Base-by-base conservation (phyloP, 2,329 filamentous ascomycete species). In the Pseudogymnoascus sp. region DNA sequence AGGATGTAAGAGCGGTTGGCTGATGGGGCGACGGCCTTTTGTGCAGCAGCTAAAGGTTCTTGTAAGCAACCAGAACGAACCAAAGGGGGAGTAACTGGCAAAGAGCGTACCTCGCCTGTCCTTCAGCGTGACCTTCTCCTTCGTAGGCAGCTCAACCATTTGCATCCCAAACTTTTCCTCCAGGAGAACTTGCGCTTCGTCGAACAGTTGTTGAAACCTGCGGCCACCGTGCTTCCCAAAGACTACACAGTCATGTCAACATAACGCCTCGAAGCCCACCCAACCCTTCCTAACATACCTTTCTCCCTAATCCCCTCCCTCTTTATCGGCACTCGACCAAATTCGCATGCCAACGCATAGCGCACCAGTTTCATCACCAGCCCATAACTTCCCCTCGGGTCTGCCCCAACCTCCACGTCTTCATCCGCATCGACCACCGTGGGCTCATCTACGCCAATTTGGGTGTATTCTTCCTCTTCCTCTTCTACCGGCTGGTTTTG, bases 91-190 rank as follows among this genome's bases (percentile, higher is more conserved):
- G 8, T 19, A 60, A 41, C 14, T 64, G 38, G 49, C 0, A 6
- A 8, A 55, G n/a, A 61, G 71, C 77, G 65, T 76, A 87, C 88
- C 89, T 80, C 89, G 87, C 69, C 91, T 84, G 72, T 96, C 90
- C 64, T 85, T 86, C 35, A 96, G 76, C 0, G 91, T 91, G 59
- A 90, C 82, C 74, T 92, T 95, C 70, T 97, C 93, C 70, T 83
- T 84, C 1, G 83, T 79, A 0, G 94, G 92, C 59, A 97, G 79
- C 75, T 97, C 92, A 3, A 85, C 81, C 80, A 99, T 83, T 73
- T 92, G 83, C 92, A 97, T 96, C n/a, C 94, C 94, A 75, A 96
- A 97, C 1, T 87, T 81, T 1, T 77, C 77, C 58, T 81, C 79
- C 38, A 99, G 78, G 67, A 89, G 83, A 35, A 78, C 75, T 73